Conservation (phyloP, 2,329 filamentous ascomycete species). For the Pyrenophora teres region DNA sequence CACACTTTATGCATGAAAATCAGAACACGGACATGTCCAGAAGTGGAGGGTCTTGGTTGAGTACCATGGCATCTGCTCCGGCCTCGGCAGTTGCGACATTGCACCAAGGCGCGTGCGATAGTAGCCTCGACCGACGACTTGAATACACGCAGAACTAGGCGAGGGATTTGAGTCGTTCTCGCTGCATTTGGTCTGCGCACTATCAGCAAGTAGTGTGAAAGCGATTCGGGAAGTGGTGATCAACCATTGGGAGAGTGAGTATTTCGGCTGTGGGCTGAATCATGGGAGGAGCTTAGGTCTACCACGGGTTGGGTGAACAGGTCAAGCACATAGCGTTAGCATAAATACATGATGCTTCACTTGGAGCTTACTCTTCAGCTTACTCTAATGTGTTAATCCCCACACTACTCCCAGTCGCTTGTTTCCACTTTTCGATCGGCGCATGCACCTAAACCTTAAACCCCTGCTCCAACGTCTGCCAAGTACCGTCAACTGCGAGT, state of each 20-base stretch:
- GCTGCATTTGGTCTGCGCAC: background rate
- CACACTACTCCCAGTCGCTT: slow-evolving; percentile 1
- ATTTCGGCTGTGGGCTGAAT: background rate
- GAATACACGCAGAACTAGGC: background rate
- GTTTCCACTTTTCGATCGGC: slow-evolving; percentile 28
- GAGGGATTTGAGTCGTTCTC: background rate
- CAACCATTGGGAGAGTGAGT: background rate
- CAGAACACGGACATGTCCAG: too few relatives aligned
- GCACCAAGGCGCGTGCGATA: background rate
- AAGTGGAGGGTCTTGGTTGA: too few relatives aligned
- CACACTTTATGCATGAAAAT: background rate
- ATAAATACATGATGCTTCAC: background rate
- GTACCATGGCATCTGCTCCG: too few relatives aligned
- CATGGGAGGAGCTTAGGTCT: background rate
- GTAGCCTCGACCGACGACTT: background rate
- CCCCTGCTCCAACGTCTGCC: slow-evolving; percentile 34
- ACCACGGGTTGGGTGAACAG: background rate
- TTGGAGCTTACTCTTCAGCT: background rate
- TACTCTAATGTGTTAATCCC: background rate
- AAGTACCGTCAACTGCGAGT: slow-evolving; percentile 33
- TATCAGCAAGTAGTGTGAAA: background rate
- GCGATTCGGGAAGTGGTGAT: background rate
- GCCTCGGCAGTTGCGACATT: background rate
- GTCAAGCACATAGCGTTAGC: background rate
- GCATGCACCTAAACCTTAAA: slow-evolving; percentile 42